Conservation (phyloP, 805 yeast species). For the Vanderwaltozyma verrucispora region DNA sequence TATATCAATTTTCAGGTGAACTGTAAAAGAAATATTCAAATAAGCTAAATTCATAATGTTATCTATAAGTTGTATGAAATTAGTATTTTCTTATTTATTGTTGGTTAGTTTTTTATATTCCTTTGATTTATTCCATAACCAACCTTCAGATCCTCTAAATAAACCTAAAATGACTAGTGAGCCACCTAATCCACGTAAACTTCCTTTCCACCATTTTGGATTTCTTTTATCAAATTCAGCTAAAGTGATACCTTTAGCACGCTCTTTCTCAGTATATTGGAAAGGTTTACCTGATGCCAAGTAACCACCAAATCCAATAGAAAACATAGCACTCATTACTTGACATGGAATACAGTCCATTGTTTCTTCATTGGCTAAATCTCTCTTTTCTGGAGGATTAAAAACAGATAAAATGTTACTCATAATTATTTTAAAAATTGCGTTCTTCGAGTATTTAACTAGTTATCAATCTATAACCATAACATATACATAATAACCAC, state of each 20-base stretch:
- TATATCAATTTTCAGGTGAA: no score
- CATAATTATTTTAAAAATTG: conserved; percentile 1
- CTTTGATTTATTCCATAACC: conserved; percentile 38
- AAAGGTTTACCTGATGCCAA: conserved; percentile 48
- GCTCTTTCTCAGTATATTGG: conserved; percentile 34
- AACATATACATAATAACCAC: no score
- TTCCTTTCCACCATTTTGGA: conserved; percentile 54
- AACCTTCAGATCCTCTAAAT: conserved; percentile 55
- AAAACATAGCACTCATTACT: conserved; percentile 47
- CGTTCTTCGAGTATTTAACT: no score
- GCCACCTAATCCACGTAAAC: conserved; percentile 44
- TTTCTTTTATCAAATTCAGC: conserved; percentile 29
- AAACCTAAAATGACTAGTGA: conserved; percentile 47
- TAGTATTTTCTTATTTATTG: not conserved
- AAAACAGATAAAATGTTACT: conserved; percentile 43
- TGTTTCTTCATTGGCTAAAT: conserved; percentile 33
- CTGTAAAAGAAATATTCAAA: no score
- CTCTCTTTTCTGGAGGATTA: conserved; percentile 38
- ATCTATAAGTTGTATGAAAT: no score
- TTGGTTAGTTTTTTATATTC: conserved; percentile 10
- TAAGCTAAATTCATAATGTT: no score
- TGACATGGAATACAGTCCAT: conserved; percentile 62
- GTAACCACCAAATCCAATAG: conserved; percentile 53
- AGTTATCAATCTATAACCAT: no score
- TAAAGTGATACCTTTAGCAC: conserved; percentile 21